A percentile compares a stretch with the other conserved stretches of the same genome.
Conservation (phyloP, 805 yeast species). For the Kodamaea fukazawae region DNA sequence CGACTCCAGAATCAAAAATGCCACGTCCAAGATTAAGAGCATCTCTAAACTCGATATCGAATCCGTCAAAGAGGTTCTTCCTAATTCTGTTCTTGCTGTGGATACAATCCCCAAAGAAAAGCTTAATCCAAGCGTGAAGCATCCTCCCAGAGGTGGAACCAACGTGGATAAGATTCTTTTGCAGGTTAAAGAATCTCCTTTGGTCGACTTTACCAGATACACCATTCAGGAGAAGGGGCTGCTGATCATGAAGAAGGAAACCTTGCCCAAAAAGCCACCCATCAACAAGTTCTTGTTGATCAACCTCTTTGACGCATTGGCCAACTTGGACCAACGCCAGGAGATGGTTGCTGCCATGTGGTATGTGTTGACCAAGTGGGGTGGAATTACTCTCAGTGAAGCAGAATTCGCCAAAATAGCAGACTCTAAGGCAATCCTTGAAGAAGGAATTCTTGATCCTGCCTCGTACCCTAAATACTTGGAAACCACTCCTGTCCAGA, state of each 20-base stretch:
- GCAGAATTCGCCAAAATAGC: constrained; percentile 6
- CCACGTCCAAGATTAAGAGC: neutral
- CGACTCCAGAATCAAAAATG: constrained; percentile 2
- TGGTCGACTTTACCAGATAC: constrained; percentile 33
- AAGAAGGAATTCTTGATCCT: constrained; percentile 3
- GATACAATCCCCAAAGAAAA: constrained; percentile 9
- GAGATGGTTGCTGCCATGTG: constrained; percentile 32
- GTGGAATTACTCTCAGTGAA: constrained; percentile 23
- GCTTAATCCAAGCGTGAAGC: constrained; percentile 28
- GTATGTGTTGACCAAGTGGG: constrained; percentile 35
- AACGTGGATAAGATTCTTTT: constrained; percentile 20
- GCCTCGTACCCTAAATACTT: constrained; percentile 1
- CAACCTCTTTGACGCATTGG: constrained; percentile 29
- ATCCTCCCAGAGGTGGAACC: constrained; percentile 22
- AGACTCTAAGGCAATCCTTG: neutral
- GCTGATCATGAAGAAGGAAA: neutral
- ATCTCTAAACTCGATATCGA: neutral
- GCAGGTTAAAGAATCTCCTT: constrained; percentile 19
- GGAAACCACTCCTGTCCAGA: neutral
- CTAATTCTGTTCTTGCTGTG: constrained; percentile 15
- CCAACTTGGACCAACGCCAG: constrained; percentile 27
- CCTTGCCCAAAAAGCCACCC: constrained; percentile 11
- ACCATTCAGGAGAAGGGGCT: constrained; percentile 7
- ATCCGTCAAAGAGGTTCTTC: constrained; percentile 4
- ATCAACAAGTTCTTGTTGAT: constrained; percentile 34